These are phyloP conservation scores for Cunninghamia lanceolata DNA, from an alignment of 75 land plant genomes.

Conservation along the genomic window DNA sequence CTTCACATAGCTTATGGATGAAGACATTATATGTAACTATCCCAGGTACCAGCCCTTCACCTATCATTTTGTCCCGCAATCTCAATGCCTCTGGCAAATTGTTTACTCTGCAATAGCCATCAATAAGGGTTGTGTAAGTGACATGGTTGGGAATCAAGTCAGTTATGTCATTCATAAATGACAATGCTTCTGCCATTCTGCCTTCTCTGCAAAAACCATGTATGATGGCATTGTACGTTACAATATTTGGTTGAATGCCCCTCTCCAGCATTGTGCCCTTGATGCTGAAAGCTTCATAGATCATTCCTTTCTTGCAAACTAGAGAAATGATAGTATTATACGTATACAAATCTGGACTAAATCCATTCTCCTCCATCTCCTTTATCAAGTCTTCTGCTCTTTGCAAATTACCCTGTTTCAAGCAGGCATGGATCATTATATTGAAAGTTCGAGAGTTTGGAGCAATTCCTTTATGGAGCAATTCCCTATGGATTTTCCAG, in stretches of 20 bases:
- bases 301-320: constrained; percentile 59
- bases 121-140: constrained; percentile 65
- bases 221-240: constrained; percentile 64
- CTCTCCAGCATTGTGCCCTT: constrained; percentile 54
- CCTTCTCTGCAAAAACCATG: constrained; percentile 63
- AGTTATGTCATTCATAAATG: constrained; percentile 49
- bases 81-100: constrained; percentile 48
- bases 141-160: constrained; percentile 47
- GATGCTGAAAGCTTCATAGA: constrained; percentile 53
- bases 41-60: constrained; percentile 45
- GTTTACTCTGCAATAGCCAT: constrained; percentile 58
- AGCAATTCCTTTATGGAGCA: constrained; percentile 32
- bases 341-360: constrained; percentile 45
- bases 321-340: constrained; percentile 61
- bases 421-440: constrained; percentile 62
- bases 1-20: constrained; percentile 49
- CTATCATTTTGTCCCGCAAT: constrained; percentile 45
- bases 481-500: constrained; percentile 51
- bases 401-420: constrained; percentile 45
- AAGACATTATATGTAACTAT: constrained; percentile 60
- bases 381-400: constrained; percentile 39
- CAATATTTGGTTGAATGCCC: constrained; percentile 54
- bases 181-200: constrained; percentile 56
- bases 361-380: constrained; percentile 48
- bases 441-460: constrained; percentile 48